A percentile compares a stretch with the other conserved stretches of the same genome.
Conservation (phyloP, 1,284 basidiomycete genomes). For the Salmacisia buchloeana region DNA sequence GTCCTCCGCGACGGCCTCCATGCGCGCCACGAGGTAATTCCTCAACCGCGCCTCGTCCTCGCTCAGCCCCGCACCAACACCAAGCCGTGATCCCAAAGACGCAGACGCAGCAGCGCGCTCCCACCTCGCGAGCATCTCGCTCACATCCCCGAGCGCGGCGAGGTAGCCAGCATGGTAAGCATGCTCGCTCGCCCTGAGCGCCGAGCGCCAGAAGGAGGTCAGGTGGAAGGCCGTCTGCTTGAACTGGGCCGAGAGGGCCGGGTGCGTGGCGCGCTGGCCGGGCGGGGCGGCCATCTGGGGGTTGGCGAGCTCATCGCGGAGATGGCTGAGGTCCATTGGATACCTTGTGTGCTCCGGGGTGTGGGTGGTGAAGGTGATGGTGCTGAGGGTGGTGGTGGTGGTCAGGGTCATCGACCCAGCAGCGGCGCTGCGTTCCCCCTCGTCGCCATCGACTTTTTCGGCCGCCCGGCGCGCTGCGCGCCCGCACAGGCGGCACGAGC, state of each 20-base stretch:
- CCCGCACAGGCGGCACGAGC: too few relatives aligned
- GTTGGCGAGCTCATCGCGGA: slow-evolving; percentile 5
- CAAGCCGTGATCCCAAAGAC: too few relatives aligned
- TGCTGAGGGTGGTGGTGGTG: too few relatives aligned
- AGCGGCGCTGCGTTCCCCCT: too few relatives aligned
- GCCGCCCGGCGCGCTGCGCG: too few relatives aligned
- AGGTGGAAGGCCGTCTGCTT: not conserved
- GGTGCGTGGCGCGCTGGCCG: not conserved
- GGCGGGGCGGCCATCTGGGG: not conserved
- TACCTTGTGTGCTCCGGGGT: too few relatives aligned
- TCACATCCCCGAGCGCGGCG: not conserved
- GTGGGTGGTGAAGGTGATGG: too few relatives aligned
- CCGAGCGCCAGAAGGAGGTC: not conserved
- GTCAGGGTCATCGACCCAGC: too few relatives aligned
- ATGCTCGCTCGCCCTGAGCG: not conserved
- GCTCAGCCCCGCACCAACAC: too few relatives aligned
- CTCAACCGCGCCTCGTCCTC: not conserved
- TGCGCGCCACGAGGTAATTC: not conserved
- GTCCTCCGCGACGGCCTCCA: slow-evolving; percentile 6
- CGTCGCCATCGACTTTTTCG: too few relatives aligned
- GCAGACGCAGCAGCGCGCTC: too few relatives aligned
- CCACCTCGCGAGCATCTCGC: not conserved
- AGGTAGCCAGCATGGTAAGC: slow-evolving; percentile 8
- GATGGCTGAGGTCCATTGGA: slow-evolving; percentile 8
- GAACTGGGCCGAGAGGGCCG: slow-evolving; percentile 8